Evolutionary conservation across 208 protist genomes (phyloP).

Genomic region (Tritrichomonas foetus): DNA sequence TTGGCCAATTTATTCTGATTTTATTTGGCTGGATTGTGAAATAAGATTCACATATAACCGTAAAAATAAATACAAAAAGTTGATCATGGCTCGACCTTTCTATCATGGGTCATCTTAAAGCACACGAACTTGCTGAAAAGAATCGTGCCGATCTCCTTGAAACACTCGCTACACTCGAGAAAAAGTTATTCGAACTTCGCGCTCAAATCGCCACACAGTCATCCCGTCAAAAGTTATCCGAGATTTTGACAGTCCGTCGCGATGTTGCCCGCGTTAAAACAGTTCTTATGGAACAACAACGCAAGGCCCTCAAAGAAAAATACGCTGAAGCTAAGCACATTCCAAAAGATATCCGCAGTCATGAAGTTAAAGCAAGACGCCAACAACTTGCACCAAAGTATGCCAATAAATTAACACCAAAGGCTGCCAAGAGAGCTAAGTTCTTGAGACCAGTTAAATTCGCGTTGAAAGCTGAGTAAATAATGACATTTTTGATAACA

Average conservation of each 20-base stretch:
- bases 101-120: slow-evolving; percentile 26
- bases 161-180: background rate
- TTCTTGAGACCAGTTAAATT: background rate
- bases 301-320: too few relatives aligned
- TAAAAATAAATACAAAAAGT: too few relatives aligned
- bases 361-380: background rate
- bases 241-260: background rate
- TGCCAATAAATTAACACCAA: background rate
- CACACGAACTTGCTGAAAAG: slow-evolving; percentile 31
- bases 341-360: background rate
- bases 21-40: too few relatives aligned
- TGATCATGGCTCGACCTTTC: too few relatives aligned
- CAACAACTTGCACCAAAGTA: background rate
- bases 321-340: background rate
- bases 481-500: too few relatives aligned
- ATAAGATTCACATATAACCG: too few relatives aligned
- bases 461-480: slow-evolving; percentile 18
- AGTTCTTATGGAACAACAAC: too few relatives aligned
- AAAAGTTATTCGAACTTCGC: slow-evolving; percentile 23
- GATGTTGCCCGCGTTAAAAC: too few relatives aligned
- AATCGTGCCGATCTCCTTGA: background rate
- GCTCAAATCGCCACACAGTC: background rate
- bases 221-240: background rate
- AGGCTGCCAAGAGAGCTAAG: background rate
- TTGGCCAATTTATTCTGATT: too few relatives aligned